Percentiles rank a stretch among this genome's conserved stretches.
Conservation (phyloP, 2,329 filamentous ascomycete genomes). For the Chaetomium sp. region DNA sequence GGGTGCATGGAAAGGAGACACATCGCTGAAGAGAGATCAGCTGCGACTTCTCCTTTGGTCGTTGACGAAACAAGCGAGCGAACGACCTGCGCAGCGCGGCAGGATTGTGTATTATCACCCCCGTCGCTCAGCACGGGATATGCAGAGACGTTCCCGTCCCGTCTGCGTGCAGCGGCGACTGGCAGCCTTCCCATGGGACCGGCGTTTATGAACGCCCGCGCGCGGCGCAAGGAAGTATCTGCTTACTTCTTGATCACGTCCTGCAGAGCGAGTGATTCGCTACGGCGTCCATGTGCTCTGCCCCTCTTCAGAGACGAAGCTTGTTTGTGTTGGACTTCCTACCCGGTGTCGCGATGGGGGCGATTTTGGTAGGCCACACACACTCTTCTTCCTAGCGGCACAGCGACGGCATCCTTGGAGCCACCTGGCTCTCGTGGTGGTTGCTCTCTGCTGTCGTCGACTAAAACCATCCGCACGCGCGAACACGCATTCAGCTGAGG, state of each 20-base stretch:
- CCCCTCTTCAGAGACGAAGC: no score
- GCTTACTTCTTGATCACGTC: neutral
- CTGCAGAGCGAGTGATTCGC: neutral
- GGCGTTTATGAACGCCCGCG: slow-evolving; percentile 11
- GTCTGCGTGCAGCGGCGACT: slow-evolving; percentile 7
- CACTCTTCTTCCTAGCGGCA: no score
- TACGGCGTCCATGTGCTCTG: no score
- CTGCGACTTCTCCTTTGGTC: neutral
- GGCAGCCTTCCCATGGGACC: slow-evolving; percentile 11
- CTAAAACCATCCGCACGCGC: slow-evolving; percentile 2
- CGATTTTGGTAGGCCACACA: no score
- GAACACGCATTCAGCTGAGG: slow-evolving; percentile 23
- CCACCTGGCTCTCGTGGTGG: no score
- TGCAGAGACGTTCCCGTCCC: slow-evolving; percentile 1
- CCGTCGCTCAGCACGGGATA: neutral
- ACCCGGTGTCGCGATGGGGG: no score
- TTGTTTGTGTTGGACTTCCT: no score
- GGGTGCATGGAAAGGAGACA: no score
- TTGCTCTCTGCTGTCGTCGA: no score
- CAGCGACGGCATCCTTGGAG: no score
- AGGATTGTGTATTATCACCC: no score
- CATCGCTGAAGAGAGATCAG: no score
- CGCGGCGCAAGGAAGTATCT: slow-evolving; percentile 13
- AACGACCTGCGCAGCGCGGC: neutral
- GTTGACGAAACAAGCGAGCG: neutral